Conservation (phyloP, 2,329 filamentous ascomycete genomes). For the Trichoderma afroharzianum region DNA sequence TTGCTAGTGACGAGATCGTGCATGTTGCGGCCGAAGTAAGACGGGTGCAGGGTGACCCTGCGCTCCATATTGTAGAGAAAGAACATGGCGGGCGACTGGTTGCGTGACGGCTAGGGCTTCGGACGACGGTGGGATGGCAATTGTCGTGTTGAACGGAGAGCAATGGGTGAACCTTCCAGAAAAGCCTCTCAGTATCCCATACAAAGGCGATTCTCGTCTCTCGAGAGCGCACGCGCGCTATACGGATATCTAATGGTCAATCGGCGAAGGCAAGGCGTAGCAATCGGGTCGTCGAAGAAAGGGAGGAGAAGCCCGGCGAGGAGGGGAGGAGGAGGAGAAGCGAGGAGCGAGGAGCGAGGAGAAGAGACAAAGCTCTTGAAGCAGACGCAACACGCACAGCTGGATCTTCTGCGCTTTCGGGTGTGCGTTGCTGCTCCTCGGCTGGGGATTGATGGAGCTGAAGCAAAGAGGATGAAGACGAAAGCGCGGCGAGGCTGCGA, state of each 20-base stretch:
- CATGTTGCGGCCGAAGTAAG: constrained; percentile 93
- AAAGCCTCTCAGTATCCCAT: not conserved
- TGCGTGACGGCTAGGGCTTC: not conserved
- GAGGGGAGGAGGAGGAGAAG: not conserved
- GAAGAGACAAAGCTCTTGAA: not conserved
- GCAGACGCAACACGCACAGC: constrained; percentile 15
- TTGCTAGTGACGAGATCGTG: constrained; percentile 86
- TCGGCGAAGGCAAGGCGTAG: not conserved
- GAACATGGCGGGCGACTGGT: constrained; percentile 65
- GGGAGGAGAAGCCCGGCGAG: not conserved
- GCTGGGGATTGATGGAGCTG: not conserved
- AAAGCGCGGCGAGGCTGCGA: constrained; percentile 18
- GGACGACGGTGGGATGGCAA: not conserved
- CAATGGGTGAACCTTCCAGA: not conserved
- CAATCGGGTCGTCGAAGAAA: not conserved
- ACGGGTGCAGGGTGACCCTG: constrained; percentile 90
- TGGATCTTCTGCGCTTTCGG: constrained; percentile 9
- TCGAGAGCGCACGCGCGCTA: not conserved
- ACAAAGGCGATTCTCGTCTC: not conserved
- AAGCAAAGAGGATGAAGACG: not conserved
- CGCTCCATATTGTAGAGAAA: constrained; percentile 97
- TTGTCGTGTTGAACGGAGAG: not conserved
- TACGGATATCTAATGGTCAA: not conserved
- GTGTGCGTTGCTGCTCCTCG: constrained; percentile 18
- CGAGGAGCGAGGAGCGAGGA: not conserved